Percentiles rank a stretch among this genome's conserved stretches.
Conservation (phyloP, 306 rosid genomes). For the Prunus mongolica region DNA sequence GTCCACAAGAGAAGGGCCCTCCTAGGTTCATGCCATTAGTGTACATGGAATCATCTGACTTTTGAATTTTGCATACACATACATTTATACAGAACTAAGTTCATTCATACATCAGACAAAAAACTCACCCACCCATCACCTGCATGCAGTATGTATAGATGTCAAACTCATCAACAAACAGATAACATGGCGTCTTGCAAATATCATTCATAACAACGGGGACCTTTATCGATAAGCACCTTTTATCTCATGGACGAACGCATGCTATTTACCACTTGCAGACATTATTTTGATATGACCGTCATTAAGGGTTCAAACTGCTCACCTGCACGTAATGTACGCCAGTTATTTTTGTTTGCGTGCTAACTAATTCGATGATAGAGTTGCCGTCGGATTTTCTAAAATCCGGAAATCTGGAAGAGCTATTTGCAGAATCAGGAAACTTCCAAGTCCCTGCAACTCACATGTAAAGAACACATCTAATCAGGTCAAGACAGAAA, state of each 20-base stretch:
- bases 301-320: constrained; percentile 8
- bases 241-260: background rate
- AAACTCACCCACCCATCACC: background rate
- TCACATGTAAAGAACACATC: constrained; percentile 20
- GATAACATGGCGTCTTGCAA: background rate
- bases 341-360: constrained; percentile 90
- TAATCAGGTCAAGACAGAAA: constrained; percentile 12
- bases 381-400: constrained; percentile 78
- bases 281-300: background rate
- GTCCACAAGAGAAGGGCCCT: background rate
- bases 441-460: constrained; percentile 89
- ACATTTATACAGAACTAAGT: background rate
- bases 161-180: background rate
- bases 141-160: background rate
- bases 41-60: background rate
- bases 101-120: background rate
- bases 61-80: background rate
- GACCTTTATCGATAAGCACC: background rate
- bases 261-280: background rate
- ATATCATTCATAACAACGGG: background rate
- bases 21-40: background rate
- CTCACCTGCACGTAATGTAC: constrained; percentile 98
- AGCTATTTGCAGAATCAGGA: constrained; percentile 65
- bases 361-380: constrained; percentile 82
- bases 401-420: constrained; percentile 79